Evolutionary conservation across 768 basidiomycete species (phyloP), one percentile per base, ranked within the genome.

Genomic region (Cubamyces sp.): DNA sequence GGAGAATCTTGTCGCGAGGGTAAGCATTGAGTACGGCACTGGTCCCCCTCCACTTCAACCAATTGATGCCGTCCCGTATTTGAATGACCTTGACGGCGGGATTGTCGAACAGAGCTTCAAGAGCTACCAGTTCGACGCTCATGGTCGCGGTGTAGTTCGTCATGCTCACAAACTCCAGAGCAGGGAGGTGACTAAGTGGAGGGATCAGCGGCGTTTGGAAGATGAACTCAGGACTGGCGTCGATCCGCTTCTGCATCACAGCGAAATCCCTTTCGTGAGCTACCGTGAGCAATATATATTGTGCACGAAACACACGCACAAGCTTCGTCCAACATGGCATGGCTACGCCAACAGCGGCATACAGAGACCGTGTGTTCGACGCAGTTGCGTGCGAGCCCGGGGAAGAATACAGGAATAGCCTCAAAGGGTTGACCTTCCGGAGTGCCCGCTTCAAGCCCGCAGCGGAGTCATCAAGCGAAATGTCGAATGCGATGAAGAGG

Each of bases 121-220:
- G 26, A 11, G n/a, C 12, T 4, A 11, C n/a, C 26, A 28, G 40
- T 14, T 19, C 16, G 25, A 11, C 15, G 18, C 21, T 23, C 46
- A 16, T 16, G 16, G 16, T 28, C 3, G 51, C 34, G 34, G 19
- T 21, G 8, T 19, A 1, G 19, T 16, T 39, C 18, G 30, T 26
- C 42, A 45, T 47, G 34, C 51, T 60, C 16, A 54, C n/a, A 45
- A 47, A 39, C 18, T 60, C 51, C 6, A 60, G n/a, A 2, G 42
- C 19, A 16, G 51, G 43, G 11, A 60, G 45, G 15, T 37, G 11
- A 9, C 1, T 5, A 3, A 60, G 34, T 3, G n/a, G 14, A 12
- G 42, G 9, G 8, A n/a, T 15, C 0, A 60, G 18, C 15, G 21
- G 9, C 0, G 19, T 15, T 9, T 16, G 3, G 23, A 40, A 37